Base-by-base conservation (phyloP, 176 grass and related monocot genomes). In the Eleusine indica region DNA sequence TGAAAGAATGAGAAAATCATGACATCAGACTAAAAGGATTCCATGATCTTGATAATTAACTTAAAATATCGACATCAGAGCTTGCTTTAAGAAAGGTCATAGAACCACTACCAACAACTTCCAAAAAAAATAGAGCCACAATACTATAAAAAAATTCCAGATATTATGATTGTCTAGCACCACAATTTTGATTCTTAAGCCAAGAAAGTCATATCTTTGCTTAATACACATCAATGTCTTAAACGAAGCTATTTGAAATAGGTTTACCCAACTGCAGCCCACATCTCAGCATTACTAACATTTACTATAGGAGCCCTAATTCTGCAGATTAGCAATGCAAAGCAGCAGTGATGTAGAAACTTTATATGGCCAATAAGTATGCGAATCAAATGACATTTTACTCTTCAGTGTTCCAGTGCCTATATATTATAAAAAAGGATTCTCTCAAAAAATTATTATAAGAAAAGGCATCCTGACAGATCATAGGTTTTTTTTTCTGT, bases 51-150 rank as follows among this genome's bases (percentile, higher is more conserved):
- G 65, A 63, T 67, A 85, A 68, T 28, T 60, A 78, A 22, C 58
- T 76, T 12, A 68, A 66, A 75, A 91, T 81, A 61, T 88, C 40
- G 49, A 85, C 75, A 87, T 54, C 80, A 87, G 62, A 84, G 52
- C 64, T 90, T 87, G 75, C 80, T 87, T 86, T 80, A 84, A 90
- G 84, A 54, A 90, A 87, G 56, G 4, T n/a, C 38, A 79, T 64
- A 75, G 19, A 90, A 87, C 75, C 37, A 74, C 63, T 68, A 86
- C 61, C 41, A 41, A 82, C 73, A 71, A 83, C 86, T 71, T 83
- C 40, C 54, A 29, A 22, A 54, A 65, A 29, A 22, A 53, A 42
- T 35, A 65, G 29, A 30, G 14, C 8, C 46, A 87, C 75, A 13
- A 87, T 81, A 72, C 56, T 65, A 66, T 79, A 67, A 56, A 57